phyloP scores from a whole-genome alignment of 805 yeast genomes.

The Zygosaccharomyces pseudorouxii region DNA sequence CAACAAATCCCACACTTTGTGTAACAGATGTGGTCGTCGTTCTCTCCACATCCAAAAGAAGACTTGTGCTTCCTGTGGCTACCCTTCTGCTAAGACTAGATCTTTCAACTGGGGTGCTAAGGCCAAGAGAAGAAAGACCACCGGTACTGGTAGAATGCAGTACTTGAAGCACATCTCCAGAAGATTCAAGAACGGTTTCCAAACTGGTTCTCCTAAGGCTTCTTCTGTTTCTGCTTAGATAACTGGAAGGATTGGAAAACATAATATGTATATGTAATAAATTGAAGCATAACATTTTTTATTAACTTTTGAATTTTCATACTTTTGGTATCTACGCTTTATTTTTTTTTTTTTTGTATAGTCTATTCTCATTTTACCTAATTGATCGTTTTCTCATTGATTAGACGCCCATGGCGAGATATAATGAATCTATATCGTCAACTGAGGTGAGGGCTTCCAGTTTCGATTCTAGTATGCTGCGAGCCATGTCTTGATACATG shows the following conservation, averaged over 20 bases:
- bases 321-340: neutral
- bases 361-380: constrained; percentile 7
- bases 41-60: constrained; percentile 99
- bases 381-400: constrained; percentile 2
- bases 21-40: constrained; percentile 99
- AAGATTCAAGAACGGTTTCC: constrained; percentile 99
- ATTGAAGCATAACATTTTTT: constrained; percentile 9
- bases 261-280: constrained; percentile 8
- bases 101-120: constrained; percentile 98
- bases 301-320: constrained; percentile 2
- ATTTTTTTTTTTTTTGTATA: constrained; percentile 12
- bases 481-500: constrained; percentile 52
- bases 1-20: constrained; percentile 98
- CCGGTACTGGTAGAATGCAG: constrained; percentile 99
- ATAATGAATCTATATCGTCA: constrained; percentile 75
- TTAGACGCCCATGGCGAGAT: constrained; percentile 53
- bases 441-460: constrained; percentile 51
- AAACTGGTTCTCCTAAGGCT: constrained; percentile 61
- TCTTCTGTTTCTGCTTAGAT: constrained; percentile 54
- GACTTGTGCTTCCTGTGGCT: constrained; percentile 98
- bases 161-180: constrained; percentile 95
- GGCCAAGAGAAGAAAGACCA: constrained; percentile 99
- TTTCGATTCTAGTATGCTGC: constrained; percentile 55
- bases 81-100: constrained; percentile 99
- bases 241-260: constrained; percentile 16